phyloP scores from a whole-genome alignment of 2,329 filamentous ascomycete genomes.

The Fusarium sp. region DNA sequence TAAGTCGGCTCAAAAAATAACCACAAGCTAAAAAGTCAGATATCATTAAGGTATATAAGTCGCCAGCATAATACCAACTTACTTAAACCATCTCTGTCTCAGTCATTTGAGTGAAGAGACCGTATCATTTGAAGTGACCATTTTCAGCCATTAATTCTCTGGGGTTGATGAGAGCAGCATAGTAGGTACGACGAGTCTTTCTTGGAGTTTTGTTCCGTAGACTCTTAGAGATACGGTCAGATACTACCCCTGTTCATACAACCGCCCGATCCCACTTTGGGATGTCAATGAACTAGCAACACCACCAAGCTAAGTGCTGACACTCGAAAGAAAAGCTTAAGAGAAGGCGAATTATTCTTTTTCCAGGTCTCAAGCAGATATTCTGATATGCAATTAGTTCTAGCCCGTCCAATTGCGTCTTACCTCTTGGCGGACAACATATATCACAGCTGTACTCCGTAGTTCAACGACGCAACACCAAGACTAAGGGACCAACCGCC shows the following conservation, averaged over 20 bases:
- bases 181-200: not conserved
- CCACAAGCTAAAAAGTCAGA: too few species aligned
- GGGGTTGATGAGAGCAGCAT: not conserved
- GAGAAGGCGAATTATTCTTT: not conserved
- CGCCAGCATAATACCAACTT: not conserved
- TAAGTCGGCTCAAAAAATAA: not conserved
- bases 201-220: not conserved
- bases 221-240: not conserved
- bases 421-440: not conserved
- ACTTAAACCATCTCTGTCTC: not conserved
- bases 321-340: not conserved
- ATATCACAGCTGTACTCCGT: not conserved
- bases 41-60: not conserved
- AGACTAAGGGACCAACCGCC: not conserved
- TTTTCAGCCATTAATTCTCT: too few species aligned
- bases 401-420: not conserved
- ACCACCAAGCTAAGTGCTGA: slow-evolving; percentile 23
- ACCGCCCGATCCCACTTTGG: slow-evolving; percentile 22
- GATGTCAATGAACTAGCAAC: slow-evolving; percentile 25
- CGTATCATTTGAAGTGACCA: not conserved
- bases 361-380: not conserved
- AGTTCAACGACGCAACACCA: not conserved
- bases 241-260: slow-evolving; percentile 12
- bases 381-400: not conserved
- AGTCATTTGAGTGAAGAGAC: too few species aligned